Conservation (phyloP, 1,139 yeast species). For the Sugiyamaella sp. region DNA sequence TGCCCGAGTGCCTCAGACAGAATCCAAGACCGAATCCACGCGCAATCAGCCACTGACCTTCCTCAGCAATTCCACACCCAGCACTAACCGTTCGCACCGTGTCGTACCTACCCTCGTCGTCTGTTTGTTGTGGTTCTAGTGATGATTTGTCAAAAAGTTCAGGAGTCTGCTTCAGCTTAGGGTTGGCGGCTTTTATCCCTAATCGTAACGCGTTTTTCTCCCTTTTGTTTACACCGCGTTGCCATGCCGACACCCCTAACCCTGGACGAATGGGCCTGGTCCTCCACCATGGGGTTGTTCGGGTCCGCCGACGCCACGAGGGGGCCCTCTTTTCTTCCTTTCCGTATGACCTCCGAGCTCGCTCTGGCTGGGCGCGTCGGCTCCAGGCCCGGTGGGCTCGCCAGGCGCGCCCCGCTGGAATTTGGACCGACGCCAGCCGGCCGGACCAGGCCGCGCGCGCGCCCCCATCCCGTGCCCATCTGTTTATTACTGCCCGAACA, state of each 20-base stretch:
- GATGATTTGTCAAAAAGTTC: slow-evolving; percentile 17
- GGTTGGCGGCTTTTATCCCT: slow-evolving; percentile 9
- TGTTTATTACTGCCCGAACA: background rate
- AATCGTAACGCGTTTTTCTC: slow-evolving; percentile 12
- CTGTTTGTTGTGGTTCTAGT: slow-evolving; percentile 7
- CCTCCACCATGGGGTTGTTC: background rate
- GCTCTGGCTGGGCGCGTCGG: too few relatives aligned
- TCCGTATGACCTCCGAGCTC: too few relatives aligned
- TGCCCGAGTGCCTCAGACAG: background rate
- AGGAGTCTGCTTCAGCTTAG: slow-evolving; percentile 6
- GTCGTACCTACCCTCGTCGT: background rate
- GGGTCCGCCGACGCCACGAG: background rate
- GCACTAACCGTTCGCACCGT: background rate
- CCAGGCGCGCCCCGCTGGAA: too few relatives aligned
- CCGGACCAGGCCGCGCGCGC: too few relatives aligned
- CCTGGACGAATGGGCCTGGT: background rate
- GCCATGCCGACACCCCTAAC: slow-evolving; percentile 14
- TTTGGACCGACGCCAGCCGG: too few relatives aligned
- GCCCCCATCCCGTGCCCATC: background rate
- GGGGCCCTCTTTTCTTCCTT: too few relatives aligned
- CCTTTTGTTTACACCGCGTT: slow-evolving; percentile 16
- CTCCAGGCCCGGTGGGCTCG: too few relatives aligned
- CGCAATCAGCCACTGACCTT: too few relatives aligned
- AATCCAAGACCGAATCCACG: background rate
- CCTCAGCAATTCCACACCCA: too few relatives aligned